Evolutionary conservation across 2,329 filamentous ascomycete genomes (phyloP).

Genomic region (Aspergillus thermomutatus): DNA sequence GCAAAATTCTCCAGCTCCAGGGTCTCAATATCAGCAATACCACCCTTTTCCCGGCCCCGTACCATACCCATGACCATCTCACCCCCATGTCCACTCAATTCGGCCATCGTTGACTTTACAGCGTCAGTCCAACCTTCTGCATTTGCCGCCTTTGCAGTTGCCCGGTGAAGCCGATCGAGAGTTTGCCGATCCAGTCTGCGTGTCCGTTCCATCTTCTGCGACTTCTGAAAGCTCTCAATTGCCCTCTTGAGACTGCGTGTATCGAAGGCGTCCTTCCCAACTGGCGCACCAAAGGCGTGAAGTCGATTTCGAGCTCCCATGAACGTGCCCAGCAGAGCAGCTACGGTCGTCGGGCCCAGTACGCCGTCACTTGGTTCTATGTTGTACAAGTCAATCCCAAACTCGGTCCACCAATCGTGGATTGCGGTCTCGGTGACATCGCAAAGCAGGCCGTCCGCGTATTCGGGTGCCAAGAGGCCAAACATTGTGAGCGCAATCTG

Average conservation of each 20-base stretch:
- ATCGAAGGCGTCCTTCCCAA: constrained; percentile 90
- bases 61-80: constrained; percentile 97
- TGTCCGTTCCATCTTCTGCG: constrained; percentile 74
- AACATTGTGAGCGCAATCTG: constrained; percentile 87
- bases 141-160: constrained; percentile 85
- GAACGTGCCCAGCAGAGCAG: constrained; percentile 79
- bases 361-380: constrained; percentile 91
- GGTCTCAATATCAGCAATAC: constrained; percentile 90
- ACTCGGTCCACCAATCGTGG: constrained; percentile 93
- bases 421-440: constrained; percentile 89
- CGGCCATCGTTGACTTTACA: constrained; percentile 91
- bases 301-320: constrained; percentile 88
- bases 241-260: constrained; percentile 76
- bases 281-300: constrained; percentile 76
- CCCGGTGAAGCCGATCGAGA: constrained; percentile 72
- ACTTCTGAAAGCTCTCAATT: constrained; percentile 85
- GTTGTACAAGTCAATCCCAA: constrained; percentile 88
- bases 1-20: constrained; percentile 82
- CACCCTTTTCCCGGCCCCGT: constrained; percentile 77
- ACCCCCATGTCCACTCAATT: constrained; percentile 88
- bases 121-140: constrained; percentile 88
- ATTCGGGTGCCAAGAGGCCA: constrained; percentile 79
- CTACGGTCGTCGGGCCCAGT: constrained; percentile 85
- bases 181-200: constrained; percentile 80
- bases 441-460: constrained; percentile 87